These are phyloP conservation scores for Syncephalastrum racemosum DNA, from an alignment of 371 early-diverging fungal species.

Conservation along the genomic window DNA sequence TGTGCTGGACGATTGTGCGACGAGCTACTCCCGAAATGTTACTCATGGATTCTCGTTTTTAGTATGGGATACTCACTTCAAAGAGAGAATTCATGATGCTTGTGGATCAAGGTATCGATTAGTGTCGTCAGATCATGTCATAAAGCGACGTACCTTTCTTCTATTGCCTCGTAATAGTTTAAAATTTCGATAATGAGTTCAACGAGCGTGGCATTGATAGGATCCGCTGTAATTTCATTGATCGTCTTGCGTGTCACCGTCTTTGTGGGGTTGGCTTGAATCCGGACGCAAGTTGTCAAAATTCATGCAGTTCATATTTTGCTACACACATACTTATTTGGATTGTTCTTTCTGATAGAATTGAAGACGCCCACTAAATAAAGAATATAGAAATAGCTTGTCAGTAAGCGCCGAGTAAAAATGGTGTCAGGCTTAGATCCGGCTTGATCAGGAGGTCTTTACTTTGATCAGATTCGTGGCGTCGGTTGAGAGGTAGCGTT, in stretches of 20 bases:
- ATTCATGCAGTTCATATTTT: background rate
- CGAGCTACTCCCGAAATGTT: slow-evolving; percentile 7
- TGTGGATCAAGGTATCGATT: background rate
- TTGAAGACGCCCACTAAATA: slow-evolving; percentile 20
- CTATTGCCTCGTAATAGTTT: slow-evolving; percentile 29
- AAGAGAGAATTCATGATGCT: slow-evolving; percentile 12
- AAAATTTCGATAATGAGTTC: slow-evolving; percentile 31
- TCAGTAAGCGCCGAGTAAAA: background rate
- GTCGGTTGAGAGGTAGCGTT: slow-evolving; percentile 18
- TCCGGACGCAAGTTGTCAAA: background rate
- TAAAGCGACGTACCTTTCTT: slow-evolving; percentile 22
- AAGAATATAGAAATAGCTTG: background rate
- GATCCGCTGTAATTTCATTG: slow-evolving; percentile 13
- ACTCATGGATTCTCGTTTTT: background rate
- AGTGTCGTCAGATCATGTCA: background rate
- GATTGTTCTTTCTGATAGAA: slow-evolving; percentile 14
- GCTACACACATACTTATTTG: background rate
- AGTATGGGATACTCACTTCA: slow-evolving; percentile 7
- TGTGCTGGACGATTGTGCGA: slow-evolving; percentile 8
- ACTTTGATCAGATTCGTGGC: slow-evolving; percentile 19
- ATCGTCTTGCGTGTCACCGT: background rate
- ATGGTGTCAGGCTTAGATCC: background rate
- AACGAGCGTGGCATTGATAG: slow-evolving; percentile 27
- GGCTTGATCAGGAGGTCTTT: background rate
- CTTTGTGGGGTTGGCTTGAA: background rate